Conservation (phyloP, 345 rosid species). For the Hypericum perforatum region DNA sequence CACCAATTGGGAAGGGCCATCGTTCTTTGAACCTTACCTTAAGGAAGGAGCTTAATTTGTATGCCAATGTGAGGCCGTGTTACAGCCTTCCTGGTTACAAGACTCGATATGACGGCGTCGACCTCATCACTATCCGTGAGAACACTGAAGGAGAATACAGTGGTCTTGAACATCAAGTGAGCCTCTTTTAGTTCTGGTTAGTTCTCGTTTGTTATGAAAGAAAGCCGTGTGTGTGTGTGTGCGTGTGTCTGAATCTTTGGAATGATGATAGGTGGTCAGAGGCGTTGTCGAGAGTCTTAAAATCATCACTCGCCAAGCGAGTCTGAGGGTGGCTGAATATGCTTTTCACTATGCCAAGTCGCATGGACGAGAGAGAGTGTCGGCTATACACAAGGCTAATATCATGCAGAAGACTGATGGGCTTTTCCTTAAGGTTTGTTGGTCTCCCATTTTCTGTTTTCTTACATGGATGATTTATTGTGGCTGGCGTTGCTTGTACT, state of each 20-base stretch:
- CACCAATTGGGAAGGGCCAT: conserved; percentile 98
- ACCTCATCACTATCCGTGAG: conserved; percentile 92
- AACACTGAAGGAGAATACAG: conserved; percentile 99
- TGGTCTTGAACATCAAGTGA: conserved; percentile 98
- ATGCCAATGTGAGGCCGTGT: conserved; percentile 98
- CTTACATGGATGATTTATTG: no score
- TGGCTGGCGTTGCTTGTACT: no score
- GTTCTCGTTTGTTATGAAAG: neutral
- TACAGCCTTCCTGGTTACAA: conserved; percentile 95
- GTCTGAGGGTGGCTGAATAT: conserved; percentile 98
- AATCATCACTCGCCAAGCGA: conserved; percentile 92
- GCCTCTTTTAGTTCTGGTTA: conserved; percentile 8
- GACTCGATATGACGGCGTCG: conserved; percentile 81
- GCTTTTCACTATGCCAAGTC: conserved; percentile 94
- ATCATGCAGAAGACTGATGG: conserved; percentile 99
- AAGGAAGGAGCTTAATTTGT: conserved; percentile 90
- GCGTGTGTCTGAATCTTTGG: neutral
- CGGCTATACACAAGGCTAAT: conserved; percentile 95
- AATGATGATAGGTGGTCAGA: conserved; percentile 67
- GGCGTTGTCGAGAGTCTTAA: conserved; percentile 99
- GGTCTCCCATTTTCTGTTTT: no score
- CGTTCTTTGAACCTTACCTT: conserved; percentile 88
- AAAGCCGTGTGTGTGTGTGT: neutral
- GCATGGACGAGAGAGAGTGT: conserved; percentile 93
- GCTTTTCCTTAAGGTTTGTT: conserved; percentile 44